phyloP scores from a whole-genome alignment of 305 asterid species.

The Fraxinus baroniana region DNA sequence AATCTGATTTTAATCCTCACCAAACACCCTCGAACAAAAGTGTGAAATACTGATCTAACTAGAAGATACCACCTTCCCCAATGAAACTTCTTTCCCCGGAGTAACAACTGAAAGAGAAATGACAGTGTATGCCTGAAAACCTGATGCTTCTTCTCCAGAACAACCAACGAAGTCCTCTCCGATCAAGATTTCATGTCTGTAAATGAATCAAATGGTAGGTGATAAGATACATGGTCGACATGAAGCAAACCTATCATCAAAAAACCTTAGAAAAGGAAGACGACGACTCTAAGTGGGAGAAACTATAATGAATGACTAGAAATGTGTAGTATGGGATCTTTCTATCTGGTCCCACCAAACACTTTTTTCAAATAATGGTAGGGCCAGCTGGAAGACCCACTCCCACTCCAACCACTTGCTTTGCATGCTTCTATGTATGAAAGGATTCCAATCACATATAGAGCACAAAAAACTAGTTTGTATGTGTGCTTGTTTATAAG shows the following conservation, averaged over 20 bases:
- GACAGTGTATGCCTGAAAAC: background rate
- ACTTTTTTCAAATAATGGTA: slow-evolving; percentile 21
- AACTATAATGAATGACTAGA: slow-evolving; percentile 33
- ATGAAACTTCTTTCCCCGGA: background rate
- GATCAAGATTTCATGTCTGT: slow-evolving; percentile 22
- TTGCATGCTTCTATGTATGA: slow-evolving; percentile 30
- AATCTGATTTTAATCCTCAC: too few species aligned
- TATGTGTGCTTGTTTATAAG: background rate
- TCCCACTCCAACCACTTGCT: slow-evolving; percentile 12
- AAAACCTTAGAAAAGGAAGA: too few species aligned
- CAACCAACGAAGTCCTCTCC: slow-evolving; percentile 36
- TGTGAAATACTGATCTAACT: slow-evolving; percentile 15
- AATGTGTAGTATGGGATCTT: slow-evolving; percentile 26
- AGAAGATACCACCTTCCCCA: background rate
- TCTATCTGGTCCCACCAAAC: slow-evolving; percentile 29
- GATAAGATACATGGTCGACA: slow-evolving; percentile 51
- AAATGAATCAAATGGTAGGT: slow-evolving; percentile 24
- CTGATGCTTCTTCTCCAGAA: slow-evolving; percentile 28
- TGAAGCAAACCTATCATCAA: background rate
- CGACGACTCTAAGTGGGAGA: slow-evolving; percentile 28
- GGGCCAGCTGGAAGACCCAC: background rate
- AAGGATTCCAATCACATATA: slow-evolving; percentile 14
- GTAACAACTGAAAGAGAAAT: background rate
- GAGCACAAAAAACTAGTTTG: slow-evolving; percentile 14
- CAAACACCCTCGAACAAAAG: background rate